Evolutionary conservation across 2,329 filamentous ascomycete genomes (phyloP), one percentile per base, ranked within the genome.

Genomic region (Emergomyces orientalis): DNA sequence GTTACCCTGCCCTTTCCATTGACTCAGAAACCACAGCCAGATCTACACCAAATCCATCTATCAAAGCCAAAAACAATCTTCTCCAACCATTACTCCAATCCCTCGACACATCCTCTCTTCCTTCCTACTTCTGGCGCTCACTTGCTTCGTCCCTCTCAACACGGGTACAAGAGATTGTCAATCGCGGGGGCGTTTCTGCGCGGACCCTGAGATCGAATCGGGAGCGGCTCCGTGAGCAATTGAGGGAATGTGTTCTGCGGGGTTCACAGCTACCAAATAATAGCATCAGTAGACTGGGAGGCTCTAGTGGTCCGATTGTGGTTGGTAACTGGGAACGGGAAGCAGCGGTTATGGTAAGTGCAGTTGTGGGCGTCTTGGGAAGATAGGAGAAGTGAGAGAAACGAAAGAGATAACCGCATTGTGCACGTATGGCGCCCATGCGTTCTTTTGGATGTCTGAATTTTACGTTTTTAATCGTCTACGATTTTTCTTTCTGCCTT

Each of bases 101-200:
- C n/a, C 83, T 99, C 8, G 94, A 97, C 75, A 96, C 91, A 0
- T 86, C 89, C 0, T 94, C 90, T 1, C 79, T 99, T 19, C 86
- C 91, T 1, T 93, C 89, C 0, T 96, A 93, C 74, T 99, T 96
- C 77, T 99, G 94, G 91, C 84, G 94, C 61, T 89, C 88, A 9
- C 83, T 97, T 70, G 94, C 94, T 0, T 86, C 88, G 0, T 87
- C 86, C 62, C 80, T 97, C 64, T 85, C 88, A 3, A 80, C 86
- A 0, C 84, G 90, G 27, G 91, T 96, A 0, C 88, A 91, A 73
- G 93, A 97, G 67, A 90, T 97, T 54, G 76, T 96, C 63, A 86
- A 83, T 65, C 84, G 90, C 63, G 92, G 93, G 1, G 93, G 94
- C 0, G 88, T 92, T 0, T 88, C 89, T 34, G 91, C 90, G 4